phyloP scores from a whole-genome alignment of 192 early-diverging fungal genomes.

The Pilobolus umbonatus region DNA sequence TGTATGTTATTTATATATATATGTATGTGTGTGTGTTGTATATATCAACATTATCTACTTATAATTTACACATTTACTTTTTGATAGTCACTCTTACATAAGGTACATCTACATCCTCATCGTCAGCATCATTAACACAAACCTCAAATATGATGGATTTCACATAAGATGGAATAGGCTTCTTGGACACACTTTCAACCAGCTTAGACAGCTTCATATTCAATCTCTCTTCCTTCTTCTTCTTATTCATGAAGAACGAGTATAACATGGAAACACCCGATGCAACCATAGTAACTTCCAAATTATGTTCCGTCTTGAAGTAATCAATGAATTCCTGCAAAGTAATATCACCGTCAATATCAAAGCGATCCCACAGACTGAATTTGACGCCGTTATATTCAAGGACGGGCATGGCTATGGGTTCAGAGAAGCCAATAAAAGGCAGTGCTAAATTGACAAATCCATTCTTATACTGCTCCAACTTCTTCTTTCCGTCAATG shows the following conservation, averaged over 20 bases:
- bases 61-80: conserved; percentile 14
- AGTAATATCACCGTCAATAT: conserved; percentile 77
- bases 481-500: conserved; percentile 64
- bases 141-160: conserved; percentile 83
- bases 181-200: conserved; percentile 77
- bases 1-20: no score
- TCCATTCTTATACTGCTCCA: conserved; percentile 99
- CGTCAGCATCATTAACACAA: conserved; percentile 82
- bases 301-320: conserved; percentile 74
- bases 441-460: conserved; percentile 97
- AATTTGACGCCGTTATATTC: conserved; percentile 86
- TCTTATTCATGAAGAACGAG: conserved; percentile 79
- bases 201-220: conserved; percentile 78
- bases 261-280: conserved; percentile 92
- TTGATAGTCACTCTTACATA: conserved; percentile 41
- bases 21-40: no score
- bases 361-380: conserved; percentile 96
- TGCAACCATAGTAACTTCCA: conserved; percentile 92
- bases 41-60: no score
- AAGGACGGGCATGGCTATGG: conserved; percentile 82
- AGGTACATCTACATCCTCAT: conserved; percentile 80
- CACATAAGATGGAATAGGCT: conserved; percentile 82
- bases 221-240: conserved; percentile 81
- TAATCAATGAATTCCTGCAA: conserved; percentile 85
- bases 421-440: conserved; percentile 99